A percentile compares a stretch with the other conserved stretches of the same genome.
Evolutionary conservation across 1,284 basidiomycete genomes (phyloP).

Genomic region (Pseudozyma sp.): DNA sequence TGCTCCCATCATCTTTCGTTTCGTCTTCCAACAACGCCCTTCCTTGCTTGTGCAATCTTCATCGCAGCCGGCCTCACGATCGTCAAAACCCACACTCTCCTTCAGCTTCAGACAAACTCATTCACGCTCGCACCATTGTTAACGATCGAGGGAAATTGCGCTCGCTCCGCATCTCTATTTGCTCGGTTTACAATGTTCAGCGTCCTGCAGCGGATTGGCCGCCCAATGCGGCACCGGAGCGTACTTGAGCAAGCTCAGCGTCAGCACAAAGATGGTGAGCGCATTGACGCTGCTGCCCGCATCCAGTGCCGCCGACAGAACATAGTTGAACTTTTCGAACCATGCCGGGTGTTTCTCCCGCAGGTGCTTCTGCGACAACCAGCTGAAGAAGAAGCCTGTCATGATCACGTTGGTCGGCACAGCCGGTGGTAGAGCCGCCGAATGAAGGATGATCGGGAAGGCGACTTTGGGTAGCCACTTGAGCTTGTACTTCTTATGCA

Average conservation of each 20-base stretch:
- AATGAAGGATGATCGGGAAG: slow-evolving; percentile 72
- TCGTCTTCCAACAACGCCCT: not conserved
- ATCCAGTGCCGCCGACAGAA: slow-evolving; percentile 71
- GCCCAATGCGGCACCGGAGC: slow-evolving; percentile 54
- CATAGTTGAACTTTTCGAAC: slow-evolving; percentile 65
- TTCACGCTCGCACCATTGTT: too few species aligned
- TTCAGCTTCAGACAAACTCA: too few species aligned
- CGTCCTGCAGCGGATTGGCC: slow-evolving; percentile 47
- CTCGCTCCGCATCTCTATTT: slow-evolving; percentile 6
- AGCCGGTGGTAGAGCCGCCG: slow-evolving; percentile 66
- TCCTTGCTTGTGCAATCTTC: not conserved
- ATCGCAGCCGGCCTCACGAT: not conserved
- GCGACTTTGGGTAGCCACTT: slow-evolving; percentile 67
- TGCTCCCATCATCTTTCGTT: slow-evolving; percentile 16
- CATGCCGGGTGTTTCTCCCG: slow-evolving; percentile 64
- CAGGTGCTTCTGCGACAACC: slow-evolving; percentile 69
- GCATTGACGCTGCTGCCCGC: slow-evolving; percentile 71
- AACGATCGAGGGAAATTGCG: too few species aligned
- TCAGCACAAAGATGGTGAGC: slow-evolving; percentile 70
- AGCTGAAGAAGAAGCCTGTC: slow-evolving; percentile 69
- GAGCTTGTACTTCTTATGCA: slow-evolving; percentile 69
- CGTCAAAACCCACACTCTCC: not conserved
- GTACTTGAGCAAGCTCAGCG: slow-evolving; percentile 60
- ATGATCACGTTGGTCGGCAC: slow-evolving; percentile 72
- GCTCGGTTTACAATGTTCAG: slow-evolving; percentile 41